Conservation (phyloP, 2,329 filamentous ascomycete species). For the Cladorrhinum sp. region DNA sequence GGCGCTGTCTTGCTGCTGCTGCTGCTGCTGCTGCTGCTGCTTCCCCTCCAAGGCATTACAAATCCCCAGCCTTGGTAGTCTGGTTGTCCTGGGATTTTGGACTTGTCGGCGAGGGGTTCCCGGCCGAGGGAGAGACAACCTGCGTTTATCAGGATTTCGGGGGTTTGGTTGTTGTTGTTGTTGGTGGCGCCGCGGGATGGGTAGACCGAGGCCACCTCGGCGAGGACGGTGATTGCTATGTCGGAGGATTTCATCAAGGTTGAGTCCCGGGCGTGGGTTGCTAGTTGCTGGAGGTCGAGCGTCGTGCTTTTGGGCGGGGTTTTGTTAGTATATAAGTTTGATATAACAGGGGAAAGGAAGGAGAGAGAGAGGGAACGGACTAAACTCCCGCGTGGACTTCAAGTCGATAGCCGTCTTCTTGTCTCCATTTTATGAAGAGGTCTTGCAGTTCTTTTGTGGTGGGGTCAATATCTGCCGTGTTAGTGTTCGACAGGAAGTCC, state of each 20-base stretch:
- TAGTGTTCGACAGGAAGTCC: neutral
- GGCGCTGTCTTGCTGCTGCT: too few relatives aligned
- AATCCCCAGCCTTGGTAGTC: constrained; percentile 70
- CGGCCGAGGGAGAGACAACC: constrained; percentile 69
- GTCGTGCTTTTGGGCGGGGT: constrained; percentile 58
- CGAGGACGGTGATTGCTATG: constrained; percentile 66
- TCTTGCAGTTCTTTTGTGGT: constrained; percentile 15
- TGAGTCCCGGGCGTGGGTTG: constrained; percentile 58
- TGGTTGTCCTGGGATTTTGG: constrained; percentile 29
- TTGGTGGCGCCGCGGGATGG: constrained; percentile 55
- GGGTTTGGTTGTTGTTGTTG: too few relatives aligned
- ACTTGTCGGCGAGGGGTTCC: constrained; percentile 62
- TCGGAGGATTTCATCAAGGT: constrained; percentile 48
- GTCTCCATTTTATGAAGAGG: constrained; percentile 38
- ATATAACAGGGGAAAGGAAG: neutral
- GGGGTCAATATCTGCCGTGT: constrained; percentile 27
- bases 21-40: too few relatives aligned
- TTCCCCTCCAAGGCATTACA: constrained; percentile 57
- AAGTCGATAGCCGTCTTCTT: constrained; percentile 24
- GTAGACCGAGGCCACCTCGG: constrained; percentile 64
- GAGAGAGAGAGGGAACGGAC: constrained; percentile 14
- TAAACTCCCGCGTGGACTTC: constrained; percentile 29
- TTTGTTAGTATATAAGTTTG: constrained; percentile 55
- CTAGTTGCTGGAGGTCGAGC: constrained; percentile 76
- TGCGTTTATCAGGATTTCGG: constrained; percentile 66